These are phyloP conservation scores for Rossbeevera mucosa DNA, from an alignment of 768 basidiomycete genomes.

Conservation along the genomic window DNA sequence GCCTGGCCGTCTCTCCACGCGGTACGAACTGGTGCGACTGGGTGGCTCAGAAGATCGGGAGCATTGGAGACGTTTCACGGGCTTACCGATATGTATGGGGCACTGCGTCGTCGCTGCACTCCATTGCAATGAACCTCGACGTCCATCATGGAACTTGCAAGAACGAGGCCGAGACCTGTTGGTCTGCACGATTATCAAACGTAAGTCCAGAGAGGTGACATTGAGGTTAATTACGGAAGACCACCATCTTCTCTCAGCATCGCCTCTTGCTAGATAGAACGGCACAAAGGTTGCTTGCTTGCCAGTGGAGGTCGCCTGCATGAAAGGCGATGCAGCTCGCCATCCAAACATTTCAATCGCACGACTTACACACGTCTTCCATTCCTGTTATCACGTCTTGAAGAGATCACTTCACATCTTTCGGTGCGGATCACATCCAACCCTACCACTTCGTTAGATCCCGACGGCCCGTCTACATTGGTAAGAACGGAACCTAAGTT, in stretches of 20 bases:
- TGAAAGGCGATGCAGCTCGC: slow-evolving; percentile 11
- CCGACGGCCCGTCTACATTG: neutral
- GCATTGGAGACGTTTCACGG: neutral
- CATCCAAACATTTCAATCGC: neutral
- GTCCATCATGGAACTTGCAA: neutral
- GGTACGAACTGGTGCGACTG: slow-evolving; percentile 11
- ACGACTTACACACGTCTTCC: slow-evolving; percentile 18
- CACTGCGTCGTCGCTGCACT: neutral
- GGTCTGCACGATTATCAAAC: neutral
- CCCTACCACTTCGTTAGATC: slow-evolving; percentile 1
- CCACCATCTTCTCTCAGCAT: neutral
- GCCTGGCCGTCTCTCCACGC: neutral
- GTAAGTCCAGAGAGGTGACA: no score
- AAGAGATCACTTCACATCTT: slow-evolving; percentile 12
- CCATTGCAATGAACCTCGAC: neutral
- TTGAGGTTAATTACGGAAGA: neutral
- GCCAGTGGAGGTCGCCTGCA: neutral
- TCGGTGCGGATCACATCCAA: slow-evolving; percentile 20
- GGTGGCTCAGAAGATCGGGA: slow-evolving; percentile 1
- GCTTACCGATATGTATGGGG: neutral
- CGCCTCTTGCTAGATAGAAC: neutral
- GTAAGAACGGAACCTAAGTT: neutral
- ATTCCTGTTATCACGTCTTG: slow-evolving; percentile 16
- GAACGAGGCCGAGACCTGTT: neutral
- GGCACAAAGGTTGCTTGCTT: neutral